These are phyloP conservation scores for Tilletia indica DNA, from an alignment of 1,284 basidiomycete species.

Conservation along the genomic window DNA sequence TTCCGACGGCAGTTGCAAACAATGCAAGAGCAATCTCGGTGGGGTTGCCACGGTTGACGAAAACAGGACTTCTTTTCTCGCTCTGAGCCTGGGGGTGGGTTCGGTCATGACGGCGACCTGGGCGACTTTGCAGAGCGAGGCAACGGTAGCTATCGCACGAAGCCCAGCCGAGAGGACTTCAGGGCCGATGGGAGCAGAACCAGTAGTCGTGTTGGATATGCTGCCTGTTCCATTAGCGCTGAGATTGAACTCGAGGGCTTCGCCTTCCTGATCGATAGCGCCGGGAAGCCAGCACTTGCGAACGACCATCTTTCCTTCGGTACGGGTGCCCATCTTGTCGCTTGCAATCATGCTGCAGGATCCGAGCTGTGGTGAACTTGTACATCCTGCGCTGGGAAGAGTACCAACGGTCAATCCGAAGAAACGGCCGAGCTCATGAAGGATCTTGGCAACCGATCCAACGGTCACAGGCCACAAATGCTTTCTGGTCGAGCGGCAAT, in stretches of 20 bases:
- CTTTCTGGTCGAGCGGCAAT: neutral
- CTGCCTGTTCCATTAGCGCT: neutral
- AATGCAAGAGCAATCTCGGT: slow-evolving; percentile 49
- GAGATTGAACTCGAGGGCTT: neutral
- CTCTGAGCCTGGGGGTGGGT: slow-evolving; percentile 21
- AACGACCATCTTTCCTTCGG: slow-evolving; percentile 51
- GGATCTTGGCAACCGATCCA: neutral
- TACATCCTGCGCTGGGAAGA: slow-evolving; percentile 66
- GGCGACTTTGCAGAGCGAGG: slow-evolving; percentile 49
- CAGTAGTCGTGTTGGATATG: neutral
- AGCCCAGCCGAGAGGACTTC: slow-evolving; percentile 22
- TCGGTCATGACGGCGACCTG: slow-evolving; percentile 30
- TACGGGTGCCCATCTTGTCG: slow-evolving; percentile 67
- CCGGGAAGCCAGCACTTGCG: slow-evolving; percentile 36
- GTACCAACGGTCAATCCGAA: slow-evolving; percentile 62
- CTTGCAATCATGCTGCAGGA: slow-evolving; percentile 94
- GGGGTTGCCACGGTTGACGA: slow-evolving; percentile 42
- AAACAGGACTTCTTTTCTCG: slow-evolving; percentile 31
- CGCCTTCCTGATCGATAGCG: neutral
- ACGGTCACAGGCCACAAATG: neutral
- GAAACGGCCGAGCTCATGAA: slow-evolving; percentile 22
- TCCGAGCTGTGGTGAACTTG: slow-evolving; percentile 68
- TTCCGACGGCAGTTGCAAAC: slow-evolving; percentile 36
- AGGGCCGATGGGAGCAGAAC: no score
- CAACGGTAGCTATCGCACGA: slow-evolving; percentile 32